These are phyloP conservation scores for Rhynchosporium agropyri DNA, from an alignment of 2,329 filamentous ascomycete genomes.

Conservation along the genomic window DNA sequence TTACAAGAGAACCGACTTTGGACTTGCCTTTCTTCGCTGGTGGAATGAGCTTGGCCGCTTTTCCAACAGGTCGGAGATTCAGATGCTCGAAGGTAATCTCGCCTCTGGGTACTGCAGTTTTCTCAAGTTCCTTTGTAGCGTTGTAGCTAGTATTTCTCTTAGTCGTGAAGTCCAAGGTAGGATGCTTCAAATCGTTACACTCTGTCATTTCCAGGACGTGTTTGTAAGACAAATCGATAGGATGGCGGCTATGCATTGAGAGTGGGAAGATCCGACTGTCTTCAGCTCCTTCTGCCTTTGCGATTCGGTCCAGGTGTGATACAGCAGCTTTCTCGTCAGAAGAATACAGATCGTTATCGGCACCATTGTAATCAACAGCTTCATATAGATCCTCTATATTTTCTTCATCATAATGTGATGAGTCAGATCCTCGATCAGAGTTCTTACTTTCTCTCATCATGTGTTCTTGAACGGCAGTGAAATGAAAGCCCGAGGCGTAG, in stretches of 20 bases:
- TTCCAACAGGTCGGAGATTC: constrained; percentile 24
- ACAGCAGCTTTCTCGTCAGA: not conserved
- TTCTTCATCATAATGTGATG: too few relatives aligned
- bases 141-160: not conserved
- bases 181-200: not conserved
- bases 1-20: constrained; percentile 29
- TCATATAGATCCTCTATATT: not conserved
- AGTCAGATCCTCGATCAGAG: not conserved
- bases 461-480: constrained; percentile 3
- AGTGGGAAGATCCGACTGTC: not conserved
- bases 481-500: constrained; percentile 4
- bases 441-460: constrained; percentile 1
- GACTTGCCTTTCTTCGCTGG: constrained; percentile 3
- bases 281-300: not conserved
- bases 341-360: not conserved
- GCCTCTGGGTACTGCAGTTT: not conserved
- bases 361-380: not conserved
- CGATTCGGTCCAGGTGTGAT: too few relatives aligned
- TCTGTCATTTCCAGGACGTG: not conserved
- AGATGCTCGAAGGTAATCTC: constrained; percentile 18
- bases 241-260: not conserved
- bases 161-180: not conserved
- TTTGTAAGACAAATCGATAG: not conserved
- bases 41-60: constrained; percentile 20
- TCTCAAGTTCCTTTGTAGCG: not conserved